Base-by-base conservation (phyloP, 1,284 basidiomycete genomes). In the Phylloporus sp. region DNA sequence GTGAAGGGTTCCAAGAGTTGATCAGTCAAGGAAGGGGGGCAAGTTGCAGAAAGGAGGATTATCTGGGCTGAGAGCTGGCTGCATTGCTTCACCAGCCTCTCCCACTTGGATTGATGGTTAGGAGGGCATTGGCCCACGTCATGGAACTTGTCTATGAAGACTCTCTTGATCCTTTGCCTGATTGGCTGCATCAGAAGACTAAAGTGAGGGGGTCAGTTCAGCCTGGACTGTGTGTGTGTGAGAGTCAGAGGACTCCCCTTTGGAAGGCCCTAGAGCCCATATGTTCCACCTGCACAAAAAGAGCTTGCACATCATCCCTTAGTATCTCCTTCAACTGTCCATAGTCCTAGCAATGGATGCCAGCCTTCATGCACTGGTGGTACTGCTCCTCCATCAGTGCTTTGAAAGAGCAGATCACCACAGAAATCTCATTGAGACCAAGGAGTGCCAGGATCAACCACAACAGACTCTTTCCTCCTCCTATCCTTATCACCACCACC, bases 201-300 rank as follows among this genome's bases (percentile, higher is more conserved):
- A n/a, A 27, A 32, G 25, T 8, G n/a, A 25, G 39, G 4, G 32
- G 32, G 32, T 32, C 32, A 32, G 32, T 32, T 32, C 32, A 32
- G 32, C 32, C 32, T 32, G 32, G 32, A 7, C 32, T 32, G 32
- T 32, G 32, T 32, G 7, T 7, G 7, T 32, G 32, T 32, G 32
- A 32, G 32, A 19, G 20, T 20, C 19, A 20, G 20, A 23, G 7
- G 19, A 45, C 11, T 5, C 20, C 6, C 58, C 25, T 41, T 43
- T 59, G 37, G 39, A 59, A 59, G 15, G 20, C 43, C 25, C 20
- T 19, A 1, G 12, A 12, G 27, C 63, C 53, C 0, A 71, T n/a
- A 5, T 71, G 62, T 29, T 71, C 70, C 4, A 71, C 70, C 37
- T 71, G 70, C n/a, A 69, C 11, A 1, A 71, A 71, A 2, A 71